Evolutionary conservation across 768 basidiomycete species (phyloP), one percentile per base, ranked within the genome.

Genomic region (Boletus barrowsii): DNA sequence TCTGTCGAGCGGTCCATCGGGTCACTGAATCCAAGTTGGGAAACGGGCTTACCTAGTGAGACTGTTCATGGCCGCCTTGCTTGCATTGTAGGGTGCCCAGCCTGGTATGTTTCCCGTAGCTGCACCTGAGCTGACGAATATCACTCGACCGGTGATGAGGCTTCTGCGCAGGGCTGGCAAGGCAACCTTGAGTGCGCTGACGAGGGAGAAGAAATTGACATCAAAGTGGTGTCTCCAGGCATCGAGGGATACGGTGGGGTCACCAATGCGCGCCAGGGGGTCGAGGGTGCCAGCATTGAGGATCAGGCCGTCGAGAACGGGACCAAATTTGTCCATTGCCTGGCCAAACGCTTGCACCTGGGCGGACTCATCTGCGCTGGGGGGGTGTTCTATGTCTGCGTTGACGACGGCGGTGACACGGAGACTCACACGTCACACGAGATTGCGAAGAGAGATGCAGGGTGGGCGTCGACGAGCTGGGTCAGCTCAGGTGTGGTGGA

Each of bases 21-120:
- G 33, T 10, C 17, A 30, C n/a, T 33, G 18, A 22, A 29, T 24
- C 46, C 39, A 10, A 44, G 53, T 45, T n/a, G 29, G 58, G 55
- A 55, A 63, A 65, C 26, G 30, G 15, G 24, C 13, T 39, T 29
- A 87, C 90, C 88, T 81, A 73, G 83, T 85, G 41, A 97, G 74
- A 20, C 87, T 88, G 69, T 95, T 97, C 83, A 93, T 78, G 2
- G 92, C 93, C 1, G 95, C 93, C 69, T 98, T 95, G 53, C 81
- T 77, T 11, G 93, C 87, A 56, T 82, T 89, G 68, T 92, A 93
- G 0, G 88, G 81, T 1, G 83, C 91, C 91, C 90, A 96, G 4
- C 83, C 87, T 7, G 82, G 69, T 1, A 69, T 78, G 15, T 79
- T 81, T 47, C 85, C 84, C 15, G 80, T 77, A 10, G 93, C 88